Percentiles rank a stretch among this genome's conserved stretches.
These are phyloP conservation scores for Naumovozyma castellii DNA, from an alignment of 805 yeast species.

Conservation along the genomic window DNA sequence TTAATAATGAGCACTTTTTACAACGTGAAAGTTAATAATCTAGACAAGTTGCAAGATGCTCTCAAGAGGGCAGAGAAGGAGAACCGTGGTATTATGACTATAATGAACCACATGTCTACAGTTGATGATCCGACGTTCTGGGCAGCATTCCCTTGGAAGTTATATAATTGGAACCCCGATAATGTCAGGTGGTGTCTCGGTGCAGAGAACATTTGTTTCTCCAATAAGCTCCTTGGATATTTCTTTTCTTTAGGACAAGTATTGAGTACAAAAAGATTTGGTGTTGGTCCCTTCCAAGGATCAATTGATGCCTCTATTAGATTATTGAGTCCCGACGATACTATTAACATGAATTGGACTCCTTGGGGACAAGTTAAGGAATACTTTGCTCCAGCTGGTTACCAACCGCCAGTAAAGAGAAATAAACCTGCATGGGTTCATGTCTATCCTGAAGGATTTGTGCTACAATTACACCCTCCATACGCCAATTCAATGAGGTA, in stretches of 20 bases:
- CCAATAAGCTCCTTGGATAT: constrained; percentile 36
- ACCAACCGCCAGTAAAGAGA: constrained; percentile 49
- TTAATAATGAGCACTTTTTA: constrained; percentile 51
- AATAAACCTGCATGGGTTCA: constrained; percentile 81
- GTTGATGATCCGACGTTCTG: constrained; percentile 89
- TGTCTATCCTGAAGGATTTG: constrained; percentile 91
- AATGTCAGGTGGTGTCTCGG: constrained; percentile 90
- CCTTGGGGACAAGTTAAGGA: constrained; percentile 6
- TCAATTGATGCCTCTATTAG: constrained; percentile 80
- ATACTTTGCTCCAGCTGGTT: constrained; percentile 15
- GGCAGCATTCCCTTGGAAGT: constrained; percentile 73
- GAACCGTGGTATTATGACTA: constrained; percentile 67
- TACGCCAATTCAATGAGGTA: constrained; percentile 81
- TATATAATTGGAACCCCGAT: constrained; percentile 45
- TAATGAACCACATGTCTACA: constrained; percentile 87
- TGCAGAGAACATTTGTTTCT: constrained; percentile 84
- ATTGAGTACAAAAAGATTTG: constrained; percentile 79
- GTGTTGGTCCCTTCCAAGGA: constrained; percentile 88
- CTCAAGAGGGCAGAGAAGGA: constrained; percentile 53
- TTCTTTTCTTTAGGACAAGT: constrained; percentile 86
- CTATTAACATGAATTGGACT: constrained; percentile 35
- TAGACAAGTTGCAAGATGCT: constrained; percentile 58
- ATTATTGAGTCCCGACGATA: constrained; percentile 69
- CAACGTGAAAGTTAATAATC: constrained; percentile 50
- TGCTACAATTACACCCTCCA: constrained; percentile 74